These are phyloP conservation scores for Calonectria crousiana DNA, from an alignment of 2,329 filamentous ascomycete species.

Conservation along the genomic window DNA sequence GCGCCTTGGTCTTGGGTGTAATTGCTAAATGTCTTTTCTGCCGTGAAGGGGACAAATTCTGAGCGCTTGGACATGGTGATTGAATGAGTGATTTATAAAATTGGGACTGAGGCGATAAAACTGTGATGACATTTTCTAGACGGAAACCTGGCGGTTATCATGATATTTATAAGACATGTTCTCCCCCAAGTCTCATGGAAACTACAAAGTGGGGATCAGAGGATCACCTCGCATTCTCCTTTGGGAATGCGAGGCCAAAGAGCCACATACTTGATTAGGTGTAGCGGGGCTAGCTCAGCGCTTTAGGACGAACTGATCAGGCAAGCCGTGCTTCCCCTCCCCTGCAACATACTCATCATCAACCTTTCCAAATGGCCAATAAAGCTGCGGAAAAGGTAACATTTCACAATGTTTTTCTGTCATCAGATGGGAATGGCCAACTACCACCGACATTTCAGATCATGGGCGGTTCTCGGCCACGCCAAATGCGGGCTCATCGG, in stretches of 20 bases:
- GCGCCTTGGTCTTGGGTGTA: conserved; percentile 49
- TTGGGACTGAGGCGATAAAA: too few species aligned
- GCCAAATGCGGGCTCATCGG: conserved; percentile 13
- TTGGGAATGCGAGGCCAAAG: background rate
- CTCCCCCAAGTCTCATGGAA: background rate
- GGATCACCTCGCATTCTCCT: background rate
- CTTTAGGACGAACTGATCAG: background rate
- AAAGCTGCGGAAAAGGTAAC: background rate
- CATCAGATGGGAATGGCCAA: background rate
- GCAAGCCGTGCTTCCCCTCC: background rate
- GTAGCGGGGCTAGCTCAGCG: background rate
- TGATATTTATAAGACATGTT: background rate
- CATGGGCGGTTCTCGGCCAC: background rate
- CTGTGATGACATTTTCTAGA: too few species aligned
- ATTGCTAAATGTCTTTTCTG: background rate
- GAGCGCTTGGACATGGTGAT: background rate
- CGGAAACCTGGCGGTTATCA: background rate
- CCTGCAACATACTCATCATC: background rate
- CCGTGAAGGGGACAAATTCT: background rate
- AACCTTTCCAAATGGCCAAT: background rate
- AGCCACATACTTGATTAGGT: background rate
- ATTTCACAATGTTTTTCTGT: background rate
- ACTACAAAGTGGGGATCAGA: background rate
- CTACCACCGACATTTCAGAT: background rate
- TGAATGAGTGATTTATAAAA: background rate